Conservation (phyloP, 2,329 filamentous ascomycete species). For the Amauroascus niger region DNA sequence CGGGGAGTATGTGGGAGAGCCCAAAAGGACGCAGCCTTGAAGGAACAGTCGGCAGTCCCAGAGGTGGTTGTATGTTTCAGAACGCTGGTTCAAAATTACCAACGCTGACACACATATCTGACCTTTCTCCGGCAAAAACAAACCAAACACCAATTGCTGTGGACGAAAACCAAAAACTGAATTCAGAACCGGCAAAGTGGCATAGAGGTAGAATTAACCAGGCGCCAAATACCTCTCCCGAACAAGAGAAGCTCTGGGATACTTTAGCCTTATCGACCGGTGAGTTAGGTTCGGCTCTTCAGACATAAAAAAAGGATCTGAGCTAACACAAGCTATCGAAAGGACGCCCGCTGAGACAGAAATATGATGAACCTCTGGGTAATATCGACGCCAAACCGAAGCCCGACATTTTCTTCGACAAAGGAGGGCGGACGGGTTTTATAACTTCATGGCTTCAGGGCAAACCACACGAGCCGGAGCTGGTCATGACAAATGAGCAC, state of each 20-base stretch:
- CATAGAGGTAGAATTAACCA: not conserved
- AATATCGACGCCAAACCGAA: not conserved
- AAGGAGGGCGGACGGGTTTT: not conserved
- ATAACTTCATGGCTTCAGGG: conserved; percentile 6
- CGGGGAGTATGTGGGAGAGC: not conserved
- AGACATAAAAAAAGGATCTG: not conserved
- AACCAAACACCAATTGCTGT: not conserved
- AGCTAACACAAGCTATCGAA: not conserved
- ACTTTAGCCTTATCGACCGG: not conserved
- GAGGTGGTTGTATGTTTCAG: not conserved
- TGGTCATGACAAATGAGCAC: not conserved
- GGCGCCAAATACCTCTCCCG: not conserved
- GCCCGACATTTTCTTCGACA: not conserved
- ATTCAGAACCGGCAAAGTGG: not conserved
- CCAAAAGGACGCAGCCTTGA: not conserved
- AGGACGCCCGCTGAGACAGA: not conserved
- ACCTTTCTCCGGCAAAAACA: not conserved
- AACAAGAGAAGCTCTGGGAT: not conserved
- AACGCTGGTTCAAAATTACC: not conserved
- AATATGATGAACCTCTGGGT: not conserved
- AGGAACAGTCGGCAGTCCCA: not conserved
- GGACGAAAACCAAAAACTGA: not conserved
- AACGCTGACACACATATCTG: not conserved
- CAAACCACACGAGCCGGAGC: not conserved
- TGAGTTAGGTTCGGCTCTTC: not conserved